Evolutionary conservation across 345 rosid species (phyloP).

Genomic region (Microcos paniculata): DNA sequence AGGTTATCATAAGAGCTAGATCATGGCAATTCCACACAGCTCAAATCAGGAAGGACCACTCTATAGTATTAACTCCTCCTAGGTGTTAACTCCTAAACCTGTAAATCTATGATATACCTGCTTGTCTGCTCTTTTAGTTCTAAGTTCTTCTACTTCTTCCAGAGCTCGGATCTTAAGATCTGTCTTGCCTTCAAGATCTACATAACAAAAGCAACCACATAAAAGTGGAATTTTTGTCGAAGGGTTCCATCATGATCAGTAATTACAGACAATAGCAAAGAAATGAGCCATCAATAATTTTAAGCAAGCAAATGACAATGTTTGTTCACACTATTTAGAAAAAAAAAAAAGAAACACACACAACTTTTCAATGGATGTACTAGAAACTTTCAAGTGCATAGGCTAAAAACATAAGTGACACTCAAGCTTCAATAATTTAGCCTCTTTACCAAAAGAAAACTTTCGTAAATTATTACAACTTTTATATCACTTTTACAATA

Average conservation of each 20-base stretch:
- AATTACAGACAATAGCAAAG: not conserved
- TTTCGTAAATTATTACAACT: not conserved
- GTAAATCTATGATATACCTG: conserved; percentile 51
- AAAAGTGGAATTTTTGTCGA: not conserved
- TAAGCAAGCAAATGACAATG: not conserved
- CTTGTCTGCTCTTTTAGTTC: conserved; percentile 89
- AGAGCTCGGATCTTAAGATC: conserved; percentile 87
- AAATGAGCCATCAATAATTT: not conserved
- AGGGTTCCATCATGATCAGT: not conserved
- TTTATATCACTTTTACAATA: not conserved
- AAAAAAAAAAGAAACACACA: not conserved
- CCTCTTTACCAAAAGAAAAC: not conserved
- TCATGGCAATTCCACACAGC: conserved; percentile 3
- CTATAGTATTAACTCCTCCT: not conserved
- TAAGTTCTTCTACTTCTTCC: conserved; percentile 90
- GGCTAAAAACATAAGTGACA: not conserved
- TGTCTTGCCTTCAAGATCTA: conserved; percentile 94
- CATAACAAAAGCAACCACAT: conserved; percentile 7
- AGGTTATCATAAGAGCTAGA: not conserved
- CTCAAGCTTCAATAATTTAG: not conserved
- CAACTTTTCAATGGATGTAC: not conserved
- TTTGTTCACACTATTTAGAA: not conserved
- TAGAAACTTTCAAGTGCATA: not conserved
- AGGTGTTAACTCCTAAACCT: not conserved
- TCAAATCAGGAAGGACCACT: not conserved